Evolutionary conservation across 2,329 filamentous ascomycete genomes (phyloP), one percentile per base, ranked within the genome.

Genomic region (Pseudocercospora ulei): DNA sequence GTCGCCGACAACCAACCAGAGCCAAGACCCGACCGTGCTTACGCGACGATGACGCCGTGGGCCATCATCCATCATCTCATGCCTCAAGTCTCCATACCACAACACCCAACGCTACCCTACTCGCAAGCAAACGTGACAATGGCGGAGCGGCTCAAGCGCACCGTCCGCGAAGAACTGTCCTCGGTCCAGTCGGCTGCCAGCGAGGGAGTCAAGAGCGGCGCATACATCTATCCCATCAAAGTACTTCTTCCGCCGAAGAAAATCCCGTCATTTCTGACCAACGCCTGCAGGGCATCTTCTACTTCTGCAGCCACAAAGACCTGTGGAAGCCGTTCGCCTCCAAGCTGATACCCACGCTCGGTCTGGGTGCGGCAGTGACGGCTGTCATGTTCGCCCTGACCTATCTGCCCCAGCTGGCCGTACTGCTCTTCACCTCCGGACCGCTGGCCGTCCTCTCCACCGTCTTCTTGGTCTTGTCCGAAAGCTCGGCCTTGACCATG

Each of bases 171-270:
- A 49, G 87, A 95, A 56, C 78, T 78, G 40, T 69, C 74, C 44
- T 76, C 78, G 47, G 73, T 82, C 39, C 75, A 68, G 50, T 62
- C 62, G 9, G 67, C 86, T 23, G 70, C 83, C 26, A 64, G 70
- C 25, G 76, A 84, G 54, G 82, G 84, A 19, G 74, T 78, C 35
- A 75, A 70, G 52, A 93, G 85, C 48, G 75, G 77, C 34, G 76
- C 86, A 14, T 94, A 90, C 58, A 62, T 92, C 47, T 95, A 94
- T 62, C 88, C 88, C 16, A 70, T 95, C 62, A 86, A 74, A 61
- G 74, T 72, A 59, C 41, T 54, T 25, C 4, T 5, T 9, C 26
- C 8, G 26, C 6, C 26, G 3, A 28, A 7, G 17, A 31, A 5
- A 25, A 7, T 17, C 11, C 19, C 16, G 8, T 25, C 13, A 24